phyloP scores from a whole-genome alignment of 108 stramenopile species.

The Conticribra guillardii region DNA sequence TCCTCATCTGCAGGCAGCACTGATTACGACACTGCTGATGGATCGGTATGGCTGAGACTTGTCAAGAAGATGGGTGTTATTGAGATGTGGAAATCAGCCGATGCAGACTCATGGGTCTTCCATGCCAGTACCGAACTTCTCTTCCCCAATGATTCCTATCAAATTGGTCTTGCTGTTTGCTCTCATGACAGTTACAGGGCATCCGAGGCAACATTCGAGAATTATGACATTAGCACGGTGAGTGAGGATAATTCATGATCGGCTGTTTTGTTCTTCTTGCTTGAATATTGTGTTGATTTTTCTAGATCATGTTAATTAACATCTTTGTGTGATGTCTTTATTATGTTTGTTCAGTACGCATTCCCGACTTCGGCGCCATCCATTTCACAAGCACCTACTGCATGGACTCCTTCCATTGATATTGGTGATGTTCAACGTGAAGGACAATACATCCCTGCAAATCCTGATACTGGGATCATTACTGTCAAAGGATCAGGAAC shows the following conservation, averaged over 20 bases:
- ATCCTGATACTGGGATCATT: neutral
- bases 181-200: neutral
- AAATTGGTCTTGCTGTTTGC: slow-evolving; percentile 35
- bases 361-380: slow-evolving; percentile 19
- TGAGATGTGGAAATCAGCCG: neutral
- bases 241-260: neutral
- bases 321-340: too few relatives aligned
- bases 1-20: too few relatives aligned
- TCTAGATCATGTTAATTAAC: too few relatives aligned
- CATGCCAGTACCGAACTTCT: slow-evolving; percentile 8
- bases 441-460: slow-evolving; percentile 4
- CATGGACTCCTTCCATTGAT: slow-evolving; percentile 16
- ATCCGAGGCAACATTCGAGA: slow-evolving; percentile 22
- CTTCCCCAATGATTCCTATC: slow-evolving; percentile 33
- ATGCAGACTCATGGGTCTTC: slow-evolving; percentile 15
- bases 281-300: too few relatives aligned
- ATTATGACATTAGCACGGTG: slow-evolving; percentile 4
- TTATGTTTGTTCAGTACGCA: too few relatives aligned
- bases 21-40: neutral
- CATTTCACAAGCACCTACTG: slow-evolving; percentile 22
- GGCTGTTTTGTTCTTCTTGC: neutral
- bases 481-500: slow-evolving; percentile 17
- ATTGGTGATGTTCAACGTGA: slow-evolving; percentile 15
- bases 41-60: slow-evolving; percentile 20
- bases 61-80: slow-evolving; percentile 17